Evolutionary conservation across 352 stramenopile species (phyloP), one percentile per base, ranked within the genome.

Genomic region (Globisporangium parvum): DNA sequence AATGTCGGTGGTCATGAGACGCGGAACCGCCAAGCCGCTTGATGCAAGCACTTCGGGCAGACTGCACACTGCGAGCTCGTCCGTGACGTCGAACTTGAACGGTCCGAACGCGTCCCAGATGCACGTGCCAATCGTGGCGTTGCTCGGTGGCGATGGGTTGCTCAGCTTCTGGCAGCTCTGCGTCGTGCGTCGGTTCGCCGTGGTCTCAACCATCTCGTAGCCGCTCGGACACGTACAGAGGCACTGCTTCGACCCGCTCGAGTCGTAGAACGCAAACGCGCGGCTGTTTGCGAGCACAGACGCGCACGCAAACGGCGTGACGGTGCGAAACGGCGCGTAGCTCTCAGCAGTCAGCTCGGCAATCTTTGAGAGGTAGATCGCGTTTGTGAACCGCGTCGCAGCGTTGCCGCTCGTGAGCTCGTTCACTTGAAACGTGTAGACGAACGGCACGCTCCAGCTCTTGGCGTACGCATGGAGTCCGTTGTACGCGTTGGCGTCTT

Each of bases 211-310:
- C 24, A 65, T 53, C 49, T 66, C 57, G 24, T 57, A 69, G 40
- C 62, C 62, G 28, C 24, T 63, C 1, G 57, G 57, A 48, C 62
- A 69, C 44, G 53, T 56, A 48, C 57, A 69, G 33, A 62, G 33
- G 39, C 52, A 69, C 31, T 57, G 52, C 17, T 39, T 51, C 20
- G 14, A 20, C 2, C 46, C 47, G 11, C 10, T 33, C 1, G 26
- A 17, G 42, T 56, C 40, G 10, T 59, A 44, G 21, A 50, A 61
- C 40, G 45, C 17, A 37, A 68, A 57, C 17, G 48, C 57, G 9
- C 51, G 24, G 44, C 62, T 52, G 24, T 62, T 62, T 23, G 59
- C 47, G 14, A 69, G 41, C 8, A 39, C 21, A 9, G 55, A 46
- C 11, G 42, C 23, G 41, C 62, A 69, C 46, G 57, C 24, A 33